phyloP scores from a whole-genome alignment of 2,329 filamentous ascomycete genomes.

The Pestalotiopsis fici region DNA sequence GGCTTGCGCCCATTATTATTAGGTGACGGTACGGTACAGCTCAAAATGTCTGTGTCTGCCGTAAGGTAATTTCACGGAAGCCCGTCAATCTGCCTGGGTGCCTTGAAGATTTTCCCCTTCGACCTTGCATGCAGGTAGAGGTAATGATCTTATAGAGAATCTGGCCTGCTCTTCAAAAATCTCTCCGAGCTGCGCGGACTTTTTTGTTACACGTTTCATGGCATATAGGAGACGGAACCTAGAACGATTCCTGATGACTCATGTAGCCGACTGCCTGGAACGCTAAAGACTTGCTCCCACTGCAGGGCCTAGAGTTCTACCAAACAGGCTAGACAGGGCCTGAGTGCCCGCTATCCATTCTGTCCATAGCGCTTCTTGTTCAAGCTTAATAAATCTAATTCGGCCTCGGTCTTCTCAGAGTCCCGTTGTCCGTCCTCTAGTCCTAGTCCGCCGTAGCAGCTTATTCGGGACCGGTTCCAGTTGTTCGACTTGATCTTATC shows the following conservation, averaged over 20 bases:
- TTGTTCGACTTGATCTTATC: neutral
- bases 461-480: neutral
- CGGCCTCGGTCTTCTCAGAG: neutral
- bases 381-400: neutral
- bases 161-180: neutral
- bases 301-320: neutral
- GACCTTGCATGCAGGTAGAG: neutral
- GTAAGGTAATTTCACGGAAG: neutral
- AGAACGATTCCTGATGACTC: neutral
- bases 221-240: neutral
- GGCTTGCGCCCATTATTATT: neutral
- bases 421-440: neutral
- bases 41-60: neutral
- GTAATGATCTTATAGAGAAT: neutral
- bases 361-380: neutral
- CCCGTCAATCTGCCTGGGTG: neutral
- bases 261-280: neutral
- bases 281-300: neutral
- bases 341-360: neutral
- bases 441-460: neutral
- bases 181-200: neutral
- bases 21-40: neutral
- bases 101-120: neutral
- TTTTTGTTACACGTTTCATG: neutral
- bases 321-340: neutral